Evolutionary conservation across 441 rosid genomes (phyloP).

Genomic region (Populus trichocarpa): DNA sequence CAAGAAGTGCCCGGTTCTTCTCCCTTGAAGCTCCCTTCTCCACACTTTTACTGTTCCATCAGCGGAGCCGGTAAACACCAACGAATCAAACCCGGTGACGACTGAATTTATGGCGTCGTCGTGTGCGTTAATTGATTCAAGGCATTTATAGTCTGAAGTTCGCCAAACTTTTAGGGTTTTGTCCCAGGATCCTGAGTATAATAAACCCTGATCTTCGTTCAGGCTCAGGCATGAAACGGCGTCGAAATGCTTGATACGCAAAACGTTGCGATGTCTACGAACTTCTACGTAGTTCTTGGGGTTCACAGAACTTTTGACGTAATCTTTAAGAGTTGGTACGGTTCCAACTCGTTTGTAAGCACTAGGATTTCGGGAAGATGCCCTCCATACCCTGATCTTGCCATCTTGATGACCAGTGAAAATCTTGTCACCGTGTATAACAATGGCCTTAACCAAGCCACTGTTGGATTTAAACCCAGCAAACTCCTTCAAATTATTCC

Average conservation of each 20-base stretch:
- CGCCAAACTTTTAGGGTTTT: slow-evolving; percentile 87
- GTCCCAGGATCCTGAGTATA: slow-evolving; percentile 94
- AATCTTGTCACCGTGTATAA: slow-evolving; percentile 60
- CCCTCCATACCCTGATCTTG: slow-evolving; percentile 80
- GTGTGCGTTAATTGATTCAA: slow-evolving; percentile 77
- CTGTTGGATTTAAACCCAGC: slow-evolving; percentile 79
- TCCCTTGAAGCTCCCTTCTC: slow-evolving; percentile 77
- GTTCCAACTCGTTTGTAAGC: slow-evolving; percentile 58
- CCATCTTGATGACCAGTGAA: slow-evolving; percentile 95
- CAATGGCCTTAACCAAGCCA: slow-evolving; percentile 82
- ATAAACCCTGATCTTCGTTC: slow-evolving; percentile 52
- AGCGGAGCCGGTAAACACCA: slow-evolving; percentile 86
- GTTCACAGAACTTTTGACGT: slow-evolving; percentile 48
- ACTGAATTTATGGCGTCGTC: slow-evolving; percentile 82
- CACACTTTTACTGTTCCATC: slow-evolving; percentile 85
- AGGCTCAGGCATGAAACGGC: slow-evolving; percentile 76
- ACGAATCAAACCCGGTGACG: slow-evolving; percentile 62
- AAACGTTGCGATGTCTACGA: slow-evolving; percentile 39
- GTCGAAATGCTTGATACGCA: slow-evolving; percentile 65
- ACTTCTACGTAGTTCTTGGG: slow-evolving; percentile 67
- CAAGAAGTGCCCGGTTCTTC: slow-evolving; percentile 69
- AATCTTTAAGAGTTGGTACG: slow-evolving; percentile 62
- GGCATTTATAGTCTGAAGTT: slow-evolving; percentile 51
- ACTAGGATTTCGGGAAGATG: slow-evolving; percentile 38
- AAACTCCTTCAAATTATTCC: slow-evolving; percentile 75